Evolutionary conservation across 371 early-diverging fungal species (phyloP).

Genomic region (Rhizomucor miehei): DNA sequence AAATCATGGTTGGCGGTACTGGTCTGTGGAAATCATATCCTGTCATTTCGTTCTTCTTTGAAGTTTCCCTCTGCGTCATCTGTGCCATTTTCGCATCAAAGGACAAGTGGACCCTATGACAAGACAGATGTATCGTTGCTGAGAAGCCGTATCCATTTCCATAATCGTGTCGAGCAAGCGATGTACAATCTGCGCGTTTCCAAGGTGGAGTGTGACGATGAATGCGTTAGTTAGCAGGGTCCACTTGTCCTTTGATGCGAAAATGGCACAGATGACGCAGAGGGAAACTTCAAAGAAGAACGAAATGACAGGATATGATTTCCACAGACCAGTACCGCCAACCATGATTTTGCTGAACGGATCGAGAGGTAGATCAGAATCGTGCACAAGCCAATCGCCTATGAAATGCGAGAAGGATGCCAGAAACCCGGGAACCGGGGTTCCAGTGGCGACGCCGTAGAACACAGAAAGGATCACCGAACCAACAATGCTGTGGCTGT

Average conservation of each 20-base stretch:
- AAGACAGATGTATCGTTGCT: no score
- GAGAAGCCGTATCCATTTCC: no score
- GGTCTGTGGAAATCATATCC: conserved; percentile 1
- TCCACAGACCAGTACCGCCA: conserved; percentile 4
- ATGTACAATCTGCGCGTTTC: no score
- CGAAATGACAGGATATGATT: background rate
- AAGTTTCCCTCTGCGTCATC: background rate
- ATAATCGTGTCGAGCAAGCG: no score
- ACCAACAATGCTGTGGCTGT: conserved; percentile 4
- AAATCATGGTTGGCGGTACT: conserved; percentile 3
- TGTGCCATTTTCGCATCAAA: no score
- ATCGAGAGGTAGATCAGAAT: conserved; percentile 3
- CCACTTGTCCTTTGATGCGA: no score
- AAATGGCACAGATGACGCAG: no score
- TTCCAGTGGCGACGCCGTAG: background rate
- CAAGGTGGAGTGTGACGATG: no score
- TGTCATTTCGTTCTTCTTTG: background rate
- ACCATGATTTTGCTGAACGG: conserved; percentile 1
- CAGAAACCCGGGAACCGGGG: background rate
- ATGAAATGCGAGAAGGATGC: conserved; percentile 8
- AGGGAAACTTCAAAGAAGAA: conserved; percentile 1
- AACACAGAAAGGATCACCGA: background rate
- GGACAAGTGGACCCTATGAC: no score
- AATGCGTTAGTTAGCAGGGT: no score
- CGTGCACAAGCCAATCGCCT: conserved; percentile 8